Conservation (phyloP, 768 basidiomycete species). For the Nidularia pulvinata region DNA sequence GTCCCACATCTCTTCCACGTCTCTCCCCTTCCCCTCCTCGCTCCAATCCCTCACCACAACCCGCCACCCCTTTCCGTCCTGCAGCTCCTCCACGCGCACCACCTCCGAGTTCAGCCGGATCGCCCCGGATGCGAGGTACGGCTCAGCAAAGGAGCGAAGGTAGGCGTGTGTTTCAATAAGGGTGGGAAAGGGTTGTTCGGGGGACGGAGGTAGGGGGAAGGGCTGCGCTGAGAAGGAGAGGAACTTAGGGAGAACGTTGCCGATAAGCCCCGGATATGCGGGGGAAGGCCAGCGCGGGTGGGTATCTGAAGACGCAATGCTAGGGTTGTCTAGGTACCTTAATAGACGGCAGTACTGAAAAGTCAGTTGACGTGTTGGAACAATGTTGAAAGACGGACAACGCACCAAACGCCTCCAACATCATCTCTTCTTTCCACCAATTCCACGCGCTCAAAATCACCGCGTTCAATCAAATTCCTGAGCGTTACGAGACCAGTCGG, state of each 20-base stretch:
- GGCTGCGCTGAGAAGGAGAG: too few relatives aligned
- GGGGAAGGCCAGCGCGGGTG: constrained; percentile 42
- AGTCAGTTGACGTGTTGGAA: too few relatives aligned
- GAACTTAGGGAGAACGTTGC: too few relatives aligned
- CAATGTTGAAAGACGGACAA: not conserved
- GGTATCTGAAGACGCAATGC: not conserved
- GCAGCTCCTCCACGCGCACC: constrained; percentile 30
- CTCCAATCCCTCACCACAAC: constrained; percentile 35
- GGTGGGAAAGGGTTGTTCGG: too few relatives aligned
- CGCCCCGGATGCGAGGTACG: constrained; percentile 21
- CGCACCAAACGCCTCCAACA: constrained; percentile 51
- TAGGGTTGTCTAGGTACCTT: constrained; percentile 29
- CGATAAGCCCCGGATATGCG: too few relatives aligned
- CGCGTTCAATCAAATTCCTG: constrained; percentile 43
- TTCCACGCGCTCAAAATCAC: constrained; percentile 38
- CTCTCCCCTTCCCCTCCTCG: constrained; percentile 9
- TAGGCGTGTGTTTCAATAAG: constrained; percentile 34
- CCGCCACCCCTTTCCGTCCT: constrained; percentile 27
- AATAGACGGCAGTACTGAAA: too few relatives aligned
- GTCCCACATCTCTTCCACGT: constrained; percentile 41
- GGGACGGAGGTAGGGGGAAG: too few relatives aligned
- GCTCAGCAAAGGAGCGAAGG: constrained; percentile 29
- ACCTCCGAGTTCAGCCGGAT: constrained; percentile 44
- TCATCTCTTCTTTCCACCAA: constrained; percentile 45
- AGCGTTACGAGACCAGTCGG: constrained; percentile 47